These are phyloP conservation scores for Bipolaris bicolor DNA, from an alignment of 2,329 filamentous ascomycete species.

Conservation along the genomic window DNA sequence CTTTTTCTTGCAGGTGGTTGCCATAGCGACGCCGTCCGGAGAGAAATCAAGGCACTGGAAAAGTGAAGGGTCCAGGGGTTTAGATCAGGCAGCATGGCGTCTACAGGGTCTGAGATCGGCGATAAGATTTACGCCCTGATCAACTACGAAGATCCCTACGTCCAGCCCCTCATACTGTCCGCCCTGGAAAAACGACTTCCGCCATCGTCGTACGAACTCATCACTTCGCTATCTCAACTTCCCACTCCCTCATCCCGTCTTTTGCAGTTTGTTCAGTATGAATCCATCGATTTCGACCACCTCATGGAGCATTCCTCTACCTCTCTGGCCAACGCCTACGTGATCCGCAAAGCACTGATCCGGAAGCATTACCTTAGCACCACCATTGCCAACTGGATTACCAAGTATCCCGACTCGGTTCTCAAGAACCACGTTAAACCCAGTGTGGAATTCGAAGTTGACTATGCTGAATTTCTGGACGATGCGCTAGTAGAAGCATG, in stretches of 20 bases:
- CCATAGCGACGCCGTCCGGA: neutral
- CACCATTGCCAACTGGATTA: slow-evolving; percentile 83
- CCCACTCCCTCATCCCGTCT: slow-evolving; percentile 57
- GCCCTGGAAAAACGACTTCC: slow-evolving; percentile 72
- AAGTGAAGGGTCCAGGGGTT: neutral
- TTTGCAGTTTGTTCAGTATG: slow-evolving; percentile 86
- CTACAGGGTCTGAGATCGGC: neutral
- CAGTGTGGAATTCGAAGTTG: slow-evolving; percentile 87
- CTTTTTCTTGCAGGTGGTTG: neutral
- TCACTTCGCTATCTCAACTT: slow-evolving; percentile 59
- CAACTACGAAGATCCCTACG: slow-evolving; percentile 86
- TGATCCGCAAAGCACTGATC: slow-evolving; percentile 95
- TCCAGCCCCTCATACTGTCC: slow-evolving; percentile 80
- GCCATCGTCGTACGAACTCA: slow-evolving; percentile 59
- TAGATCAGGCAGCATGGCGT: slow-evolving; percentile 19
- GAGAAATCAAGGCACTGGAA: neutral
- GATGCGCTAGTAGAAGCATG: slow-evolving; percentile 90
- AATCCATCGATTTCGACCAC: slow-evolving; percentile 83
- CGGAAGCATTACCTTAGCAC: slow-evolving; percentile 91
- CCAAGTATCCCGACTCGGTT: slow-evolving; percentile 77
- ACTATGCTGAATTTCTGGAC: slow-evolving; percentile 95
- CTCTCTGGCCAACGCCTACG: slow-evolving; percentile 82
- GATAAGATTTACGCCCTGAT: slow-evolving; percentile 70
- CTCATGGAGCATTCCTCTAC: slow-evolving; percentile 66
- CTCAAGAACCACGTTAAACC: slow-evolving; percentile 75